Evolutionary conservation across 2,329 filamentous ascomycete genomes (phyloP).

Genomic region (Exophiala alcalophila): DNA sequence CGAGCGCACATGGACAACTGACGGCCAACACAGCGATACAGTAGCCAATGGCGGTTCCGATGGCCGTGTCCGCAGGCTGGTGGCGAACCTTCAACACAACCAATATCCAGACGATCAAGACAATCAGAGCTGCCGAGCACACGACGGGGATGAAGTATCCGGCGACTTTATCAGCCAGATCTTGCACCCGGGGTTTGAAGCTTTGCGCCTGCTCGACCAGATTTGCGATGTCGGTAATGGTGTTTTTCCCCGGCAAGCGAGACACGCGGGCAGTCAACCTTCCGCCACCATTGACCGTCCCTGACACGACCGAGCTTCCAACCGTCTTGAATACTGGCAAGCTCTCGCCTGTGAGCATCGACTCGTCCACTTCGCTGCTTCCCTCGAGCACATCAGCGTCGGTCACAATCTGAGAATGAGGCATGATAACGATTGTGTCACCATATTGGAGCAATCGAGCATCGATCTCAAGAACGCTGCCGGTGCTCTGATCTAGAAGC

Average conservation of each 20-base stretch:
- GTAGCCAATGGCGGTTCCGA: conserved; percentile 64
- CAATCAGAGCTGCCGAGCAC: conserved; percentile 53
- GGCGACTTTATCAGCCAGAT: conserved; percentile 66
- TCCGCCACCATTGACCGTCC: conserved; percentile 58
- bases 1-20: conserved; percentile 75
- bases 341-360: conserved; percentile 73
- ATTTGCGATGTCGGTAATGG: conserved; percentile 63
- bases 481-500: conserved; percentile 43
- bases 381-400: conserved; percentile 66
- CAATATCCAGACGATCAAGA: conserved; percentile 64
- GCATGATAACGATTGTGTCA: conserved; percentile 62
- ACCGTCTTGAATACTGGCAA: conserved; percentile 57
- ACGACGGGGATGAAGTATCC: conserved; percentile 68
- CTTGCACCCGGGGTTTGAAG: conserved; percentile 66
- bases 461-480: conserved; percentile 56
- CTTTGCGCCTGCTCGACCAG: conserved; percentile 70
- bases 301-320: conserved; percentile 60
- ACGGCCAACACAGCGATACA: conserved; percentile 69
- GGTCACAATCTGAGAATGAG: conserved; percentile 61
- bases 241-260: conserved; percentile 67
- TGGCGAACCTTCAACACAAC: conserved; percentile 49
- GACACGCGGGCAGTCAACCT: conserved; percentile 53
- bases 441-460: conserved; percentile 66
- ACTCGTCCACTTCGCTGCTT: conserved; percentile 67
- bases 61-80: conserved; percentile 46